phyloP scores from a whole-genome alignment of 495 filamentous ascomycete species.

The Daldinia vernicosa region DNA sequence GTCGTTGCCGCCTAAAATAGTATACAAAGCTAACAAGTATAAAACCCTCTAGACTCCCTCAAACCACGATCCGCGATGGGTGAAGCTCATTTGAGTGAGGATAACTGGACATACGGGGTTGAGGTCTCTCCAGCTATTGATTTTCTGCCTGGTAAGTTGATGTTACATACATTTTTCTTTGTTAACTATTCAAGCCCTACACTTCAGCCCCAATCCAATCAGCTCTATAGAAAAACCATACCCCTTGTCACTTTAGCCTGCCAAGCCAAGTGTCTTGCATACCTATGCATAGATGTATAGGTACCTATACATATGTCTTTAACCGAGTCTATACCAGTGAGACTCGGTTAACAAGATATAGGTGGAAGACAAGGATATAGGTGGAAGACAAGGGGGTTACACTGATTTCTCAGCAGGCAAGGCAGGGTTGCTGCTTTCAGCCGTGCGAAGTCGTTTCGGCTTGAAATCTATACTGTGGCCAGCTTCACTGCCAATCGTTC shows the following conservation, averaged over 20 bases:
- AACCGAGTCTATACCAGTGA: too few relatives aligned
- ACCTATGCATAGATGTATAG: background rate
- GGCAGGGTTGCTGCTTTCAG: background rate
- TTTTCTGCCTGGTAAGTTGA: conserved; percentile 21
- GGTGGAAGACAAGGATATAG: too few relatives aligned
- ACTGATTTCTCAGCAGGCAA: background rate
- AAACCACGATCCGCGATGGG: too few relatives aligned
- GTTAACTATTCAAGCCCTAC: background rate
- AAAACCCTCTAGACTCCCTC: conserved; percentile 8
- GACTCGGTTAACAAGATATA: background rate
- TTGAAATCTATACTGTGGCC: background rate
- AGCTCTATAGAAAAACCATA: background rate
- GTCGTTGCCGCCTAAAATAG: conserved; percentile 32
- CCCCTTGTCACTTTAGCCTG: background rate
- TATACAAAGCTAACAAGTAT: conserved; percentile 14
- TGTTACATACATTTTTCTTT: conserved; percentile 4
- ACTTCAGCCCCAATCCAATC: background rate
- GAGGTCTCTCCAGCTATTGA: conserved; percentile 32
- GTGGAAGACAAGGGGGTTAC: background rate
- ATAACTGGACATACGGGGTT: conserved; percentile 32
- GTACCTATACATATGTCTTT: background rate
- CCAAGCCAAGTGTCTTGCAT: conserved; percentile 2
- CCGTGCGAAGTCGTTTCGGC: background rate
- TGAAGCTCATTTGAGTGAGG: background rate
- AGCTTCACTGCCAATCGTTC: background rate